Evolutionary conservation across 352 stramenopile genomes (phyloP), one percentile per base, ranked within the genome.

Genomic region (Thalassiosira hispida): DNA sequence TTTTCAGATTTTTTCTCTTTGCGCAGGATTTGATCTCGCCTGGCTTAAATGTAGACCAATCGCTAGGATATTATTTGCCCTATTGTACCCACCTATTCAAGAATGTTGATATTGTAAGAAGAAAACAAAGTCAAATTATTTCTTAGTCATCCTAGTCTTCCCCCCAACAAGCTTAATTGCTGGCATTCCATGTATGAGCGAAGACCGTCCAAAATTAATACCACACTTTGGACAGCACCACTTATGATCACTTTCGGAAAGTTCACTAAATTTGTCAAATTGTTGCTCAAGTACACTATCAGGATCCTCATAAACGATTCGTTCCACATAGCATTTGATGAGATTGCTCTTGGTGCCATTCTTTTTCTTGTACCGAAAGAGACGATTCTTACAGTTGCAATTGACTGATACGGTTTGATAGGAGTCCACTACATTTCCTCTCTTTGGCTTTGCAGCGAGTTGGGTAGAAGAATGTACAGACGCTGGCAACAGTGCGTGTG

Each of bases 311-410:
- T 69, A 23, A 3, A 90, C 59, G 31, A 90, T 90, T 44, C 81
- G 22, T 53, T 90, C 73, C 22, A 88, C 33, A 46, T 81, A 90
- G 47, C 77, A 88, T 61, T 90, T 90, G 22, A 90, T 71, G 0
- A 90, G 61, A 79, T 90, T 90, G 27, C 66, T 81, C 35, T 90
- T 90, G 5, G 73, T 87, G 0, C 84, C 84, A 72, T 90, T 90
- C 60, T 88, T 90, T 59, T 90, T 90, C 51, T 90, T 90, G 63
- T 90, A 90, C 12, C 84, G 73, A 78, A 90, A 90, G 16, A 88
- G 60, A 18, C 74, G 69, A 51, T 57, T 35, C n/a, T 55, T 25
- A 55, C 84, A 90, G 56, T 14, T 61, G 62, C 84, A 90, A 74
- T 87, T 86, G 25, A 90, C 79, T 40, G 73, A 83, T 25, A 90